Evolutionary conservation across 1,284 basidiomycete genomes (phyloP).

Genomic region (Ustilago sp.): DNA sequence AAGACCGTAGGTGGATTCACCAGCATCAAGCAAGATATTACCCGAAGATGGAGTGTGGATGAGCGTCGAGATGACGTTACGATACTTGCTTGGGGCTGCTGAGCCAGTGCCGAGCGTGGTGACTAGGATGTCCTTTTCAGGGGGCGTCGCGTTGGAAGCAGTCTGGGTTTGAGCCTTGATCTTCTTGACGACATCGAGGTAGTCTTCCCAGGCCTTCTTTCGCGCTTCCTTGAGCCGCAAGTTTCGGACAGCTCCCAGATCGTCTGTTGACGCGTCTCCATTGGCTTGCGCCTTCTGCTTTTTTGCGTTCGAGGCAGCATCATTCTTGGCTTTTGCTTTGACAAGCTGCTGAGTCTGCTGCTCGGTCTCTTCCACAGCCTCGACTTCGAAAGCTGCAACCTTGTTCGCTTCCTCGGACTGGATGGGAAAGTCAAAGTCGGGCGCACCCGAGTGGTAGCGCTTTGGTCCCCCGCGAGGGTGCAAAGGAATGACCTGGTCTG

Average conservation of each 20-base stretch:
- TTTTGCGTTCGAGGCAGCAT: slow-evolving; percentile 67
- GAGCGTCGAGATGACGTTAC: slow-evolving; percentile 66
- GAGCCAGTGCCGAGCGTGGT: slow-evolving; percentile 89
- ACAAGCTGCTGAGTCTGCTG: slow-evolving; percentile 72
- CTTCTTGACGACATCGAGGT: slow-evolving; percentile 49
- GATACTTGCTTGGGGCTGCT: slow-evolving; percentile 77
- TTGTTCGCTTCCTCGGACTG: slow-evolving; percentile 31
- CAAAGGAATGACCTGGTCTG: slow-evolving; percentile 36
- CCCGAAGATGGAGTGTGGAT: slow-evolving; percentile 58
- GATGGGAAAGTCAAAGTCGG: slow-evolving; percentile 65
- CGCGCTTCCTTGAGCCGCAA: slow-evolving; percentile 44
- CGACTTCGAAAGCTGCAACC: slow-evolving; percentile 69
- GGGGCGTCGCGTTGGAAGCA: neutral
- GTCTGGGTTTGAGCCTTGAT: slow-evolving; percentile 20
- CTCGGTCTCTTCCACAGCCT: slow-evolving; percentile 70
- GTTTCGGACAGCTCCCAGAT: slow-evolving; percentile 31
- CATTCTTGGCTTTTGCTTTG: slow-evolving; percentile 44
- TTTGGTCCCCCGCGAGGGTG: slow-evolving; percentile 47
- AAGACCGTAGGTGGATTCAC: slow-evolving; percentile 93
- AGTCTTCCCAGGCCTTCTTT: slow-evolving; percentile 52
- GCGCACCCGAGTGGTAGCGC: slow-evolving; percentile 34
- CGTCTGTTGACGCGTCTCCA: slow-evolving; percentile 30
- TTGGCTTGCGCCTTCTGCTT: slow-evolving; percentile 48
- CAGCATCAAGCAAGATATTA: slow-evolving; percentile 82
- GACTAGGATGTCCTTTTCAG: slow-evolving; percentile 74